Evolutionary conservation across 768 basidiomycete genomes (phyloP), one percentile per base, ranked within the genome.

Genomic region (Boletellus sp.): DNA sequence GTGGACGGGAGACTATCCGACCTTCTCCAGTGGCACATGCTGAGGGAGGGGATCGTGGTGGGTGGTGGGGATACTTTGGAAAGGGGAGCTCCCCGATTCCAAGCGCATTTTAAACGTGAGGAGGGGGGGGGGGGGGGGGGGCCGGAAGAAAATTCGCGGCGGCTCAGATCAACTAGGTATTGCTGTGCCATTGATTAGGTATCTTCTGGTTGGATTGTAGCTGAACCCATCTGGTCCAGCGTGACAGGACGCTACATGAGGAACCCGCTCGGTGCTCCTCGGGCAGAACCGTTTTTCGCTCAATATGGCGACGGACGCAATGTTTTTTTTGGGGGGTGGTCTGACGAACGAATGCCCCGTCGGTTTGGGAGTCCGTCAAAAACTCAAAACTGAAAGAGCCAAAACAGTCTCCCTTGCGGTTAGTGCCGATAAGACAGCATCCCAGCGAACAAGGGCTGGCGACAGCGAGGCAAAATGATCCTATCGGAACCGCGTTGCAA

Each of bases 11-110:
- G 37, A 55, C 47, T 20, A 41, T 43, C 76, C 61, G 54, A 88
- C 87, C 85, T 83, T 73, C 85, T 78, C 77, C 76, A 83, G 66
- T 73, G 76, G 64, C 87, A 90, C 87, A 90, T 89, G 49, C 59
- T 50, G 51, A 51, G 47, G 49, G 57, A 60, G 56, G 36, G 36
- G 28, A 56, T 51, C 7, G 56, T 57, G 53, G 58, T 53, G 55
- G 52, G 53, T 28, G 9, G 28, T 28, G 57, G 48, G 43, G 48
- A 42, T 15, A 56, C 17, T 28, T 28, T 28, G 28, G 28, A 36
- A 39, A 33, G 46, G 49, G 38, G 20, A 31, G 47, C 32, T 39
- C 32, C 31, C 26, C 22, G 39, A 22, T 32, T 45, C 31, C 24
- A 17, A 28, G 35, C 49, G 46, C 50, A 35, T 68, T 68, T 62